Percentiles rank a stretch among this genome's conserved stretches.
These are phyloP conservation scores for Sphagnum tenellum DNA, from an alignment of 225 moss, liverwort and hornwort genomes.

Conservation along the genomic window DNA sequence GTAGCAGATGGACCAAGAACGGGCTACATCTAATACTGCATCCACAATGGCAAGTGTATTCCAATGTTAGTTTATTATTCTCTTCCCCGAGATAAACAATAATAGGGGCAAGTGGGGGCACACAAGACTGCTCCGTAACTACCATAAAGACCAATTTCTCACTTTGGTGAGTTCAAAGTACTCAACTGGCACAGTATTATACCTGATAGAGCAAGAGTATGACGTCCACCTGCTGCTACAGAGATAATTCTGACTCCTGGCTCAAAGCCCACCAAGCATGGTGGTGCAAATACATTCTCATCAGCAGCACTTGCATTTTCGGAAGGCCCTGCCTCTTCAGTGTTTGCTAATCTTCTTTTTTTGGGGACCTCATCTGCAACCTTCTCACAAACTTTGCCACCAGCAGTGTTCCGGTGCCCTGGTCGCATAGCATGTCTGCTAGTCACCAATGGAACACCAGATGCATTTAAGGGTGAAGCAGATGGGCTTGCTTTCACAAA, in stretches of 20 bases:
- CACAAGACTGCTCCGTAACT: no score
- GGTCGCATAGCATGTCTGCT: slow-evolving; percentile 26
- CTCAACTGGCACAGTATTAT: not conserved
- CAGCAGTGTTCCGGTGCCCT: slow-evolving; percentile 20
- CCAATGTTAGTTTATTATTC: no score
- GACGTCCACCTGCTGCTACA: slow-evolving; percentile 95
- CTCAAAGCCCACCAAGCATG: slow-evolving; percentile 64
- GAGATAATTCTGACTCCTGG: slow-evolving; percentile 52
- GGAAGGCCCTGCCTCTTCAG: slow-evolving; percentile 33
- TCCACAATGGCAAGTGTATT: no score
- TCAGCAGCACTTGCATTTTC: slow-evolving; percentile 32
- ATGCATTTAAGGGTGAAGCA: slow-evolving; percentile 16
- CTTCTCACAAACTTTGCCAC: slow-evolving; percentile 33
- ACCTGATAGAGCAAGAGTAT: slow-evolving; percentile 91
- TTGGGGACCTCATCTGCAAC: slow-evolving; percentile 45
- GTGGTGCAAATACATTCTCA: slow-evolving; percentile 56
- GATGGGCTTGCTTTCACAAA: slow-evolving; percentile 22
- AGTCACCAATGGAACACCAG: slow-evolving; percentile 11
- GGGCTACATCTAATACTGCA: no score
- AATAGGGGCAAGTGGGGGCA: no score
- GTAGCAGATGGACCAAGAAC: no score
- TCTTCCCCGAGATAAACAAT: no score
- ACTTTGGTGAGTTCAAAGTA: no score
- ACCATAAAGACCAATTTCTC: no score
- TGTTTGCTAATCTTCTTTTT: slow-evolving; percentile 40